phyloP scores from a whole-genome alignment of 1,139 yeast species.

The Geotrichum reessii region DNA sequence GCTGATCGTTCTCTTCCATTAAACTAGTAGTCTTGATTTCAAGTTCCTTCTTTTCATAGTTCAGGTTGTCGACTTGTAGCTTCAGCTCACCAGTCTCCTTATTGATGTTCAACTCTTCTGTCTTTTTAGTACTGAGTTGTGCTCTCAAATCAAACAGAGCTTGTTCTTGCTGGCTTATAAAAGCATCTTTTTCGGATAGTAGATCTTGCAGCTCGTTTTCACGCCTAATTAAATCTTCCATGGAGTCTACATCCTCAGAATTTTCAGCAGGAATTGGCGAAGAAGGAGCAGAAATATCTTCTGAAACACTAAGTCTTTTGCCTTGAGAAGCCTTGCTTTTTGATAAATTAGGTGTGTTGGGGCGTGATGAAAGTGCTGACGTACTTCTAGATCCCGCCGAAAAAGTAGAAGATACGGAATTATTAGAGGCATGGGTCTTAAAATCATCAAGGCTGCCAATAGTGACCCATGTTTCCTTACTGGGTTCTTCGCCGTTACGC shows the following conservation, averaged over 20 bases:
- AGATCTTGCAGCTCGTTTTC: constrained; percentile 37
- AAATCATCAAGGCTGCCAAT: background rate
- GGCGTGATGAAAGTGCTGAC: constrained; percentile 16
- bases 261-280: background rate
- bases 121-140: constrained; percentile 4
- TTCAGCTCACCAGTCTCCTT: constrained; percentile 22
- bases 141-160: constrained; percentile 11
- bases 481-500: constrained; percentile 45
- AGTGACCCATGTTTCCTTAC: constrained; percentile 34
- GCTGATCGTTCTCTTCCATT: constrained; percentile 29
- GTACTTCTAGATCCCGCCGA: constrained; percentile 9
- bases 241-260: constrained; percentile 8
- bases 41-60: constrained; percentile 33
- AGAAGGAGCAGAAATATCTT: background rate
- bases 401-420: background rate
- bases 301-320: background rate
- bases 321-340: background rate
- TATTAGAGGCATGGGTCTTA: background rate
- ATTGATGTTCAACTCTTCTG: background rate
- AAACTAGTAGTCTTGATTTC: constrained; percentile 28
- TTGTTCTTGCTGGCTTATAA: constrained; percentile 28
- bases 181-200: constrained; percentile 32
- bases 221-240: constrained; percentile 31
- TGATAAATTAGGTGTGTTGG: constrained; percentile 13
- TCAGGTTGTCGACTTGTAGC: constrained; percentile 29